Evolutionary conservation across 306 rosid genomes (phyloP).

Genomic region (Citrullus amarus): DNA sequence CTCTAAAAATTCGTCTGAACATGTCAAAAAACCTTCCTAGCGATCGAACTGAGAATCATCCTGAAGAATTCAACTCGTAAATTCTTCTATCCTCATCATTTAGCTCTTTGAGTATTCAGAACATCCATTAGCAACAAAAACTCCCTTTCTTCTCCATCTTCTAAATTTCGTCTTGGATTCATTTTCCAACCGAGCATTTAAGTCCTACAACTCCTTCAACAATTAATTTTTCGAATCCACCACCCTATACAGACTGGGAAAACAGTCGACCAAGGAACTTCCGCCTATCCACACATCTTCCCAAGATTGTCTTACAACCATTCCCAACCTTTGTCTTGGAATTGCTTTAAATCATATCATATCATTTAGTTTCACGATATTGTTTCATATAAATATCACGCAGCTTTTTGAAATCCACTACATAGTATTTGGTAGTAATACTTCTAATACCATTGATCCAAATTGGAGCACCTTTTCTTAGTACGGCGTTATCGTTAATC

Average conservation of each 20-base stretch:
- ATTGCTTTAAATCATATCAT: neutral
- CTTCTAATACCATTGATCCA: neutral
- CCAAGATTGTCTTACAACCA: neutral
- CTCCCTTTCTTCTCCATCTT: too few relatives aligned
- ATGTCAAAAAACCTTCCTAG: too few relatives aligned
- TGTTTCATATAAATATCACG: neutral
- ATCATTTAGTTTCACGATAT: neutral
- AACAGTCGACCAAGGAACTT: neutral
- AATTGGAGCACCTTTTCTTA: neutral
- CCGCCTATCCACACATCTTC: neutral
- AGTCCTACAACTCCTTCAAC: too few relatives aligned
- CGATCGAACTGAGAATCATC: too few relatives aligned
- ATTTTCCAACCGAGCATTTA: too few relatives aligned
- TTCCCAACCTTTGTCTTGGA: neutral
- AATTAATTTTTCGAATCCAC: neutral
- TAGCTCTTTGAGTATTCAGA: too few relatives aligned
- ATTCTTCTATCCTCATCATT: too few relatives aligned
- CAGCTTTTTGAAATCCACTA: neutral
- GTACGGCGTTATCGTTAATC: neutral
- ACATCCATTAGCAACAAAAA: too few relatives aligned
- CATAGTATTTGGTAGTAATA: neutral
- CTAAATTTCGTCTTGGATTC: too few relatives aligned
- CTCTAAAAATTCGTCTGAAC: too few relatives aligned
- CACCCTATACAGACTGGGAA: neutral
- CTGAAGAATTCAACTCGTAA: too few relatives aligned